phyloP scores from a whole-genome alignment of 2,329 filamentous ascomycete genomes.

The Nemania diffusa region DNA sequence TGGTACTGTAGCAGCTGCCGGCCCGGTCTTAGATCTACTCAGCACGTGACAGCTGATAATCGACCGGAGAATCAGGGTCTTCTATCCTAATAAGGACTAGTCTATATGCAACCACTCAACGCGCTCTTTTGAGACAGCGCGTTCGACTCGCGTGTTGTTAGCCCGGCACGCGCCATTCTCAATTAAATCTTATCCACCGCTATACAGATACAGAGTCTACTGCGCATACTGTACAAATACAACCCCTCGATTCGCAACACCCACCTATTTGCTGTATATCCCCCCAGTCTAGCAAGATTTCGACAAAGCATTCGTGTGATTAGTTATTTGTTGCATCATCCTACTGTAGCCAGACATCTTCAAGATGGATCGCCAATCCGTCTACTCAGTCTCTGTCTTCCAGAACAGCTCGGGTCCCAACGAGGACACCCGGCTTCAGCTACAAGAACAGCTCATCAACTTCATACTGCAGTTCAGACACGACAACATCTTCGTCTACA shows the following conservation, averaged over 20 bases:
- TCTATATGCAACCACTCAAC: constrained; percentile 39
- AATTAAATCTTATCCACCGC: constrained; percentile 39
- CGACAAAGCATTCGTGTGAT: neutral
- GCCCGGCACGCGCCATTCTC: constrained; percentile 28
- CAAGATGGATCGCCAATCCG: constrained; percentile 86
- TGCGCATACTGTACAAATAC: no score
- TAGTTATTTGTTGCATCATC: neutral
- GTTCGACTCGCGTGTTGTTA: constrained; percentile 29
- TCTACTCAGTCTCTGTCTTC: constrained; percentile 86
- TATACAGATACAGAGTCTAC: no score
- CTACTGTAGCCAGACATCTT: constrained; percentile 1
- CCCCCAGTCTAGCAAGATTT: constrained; percentile 2
- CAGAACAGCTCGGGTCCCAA: constrained; percentile 72
- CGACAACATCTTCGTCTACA: constrained; percentile 94
- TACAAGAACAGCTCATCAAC: constrained; percentile 83
- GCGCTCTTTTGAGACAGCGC: constrained; percentile 36
- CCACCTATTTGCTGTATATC: neutral
- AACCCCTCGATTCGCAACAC: constrained; percentile 25
- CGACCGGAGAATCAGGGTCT: no score
- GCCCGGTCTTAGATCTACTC: no score
- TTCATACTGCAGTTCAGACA: constrained; percentile 95
- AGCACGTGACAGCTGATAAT: constrained; percentile 16
- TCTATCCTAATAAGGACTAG: constrained; percentile 12
- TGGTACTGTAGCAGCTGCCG: no score
- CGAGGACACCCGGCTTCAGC: constrained; percentile 75